A percentile compares a stretch with the other conserved stretches of the same genome.
Evolutionary conservation across 768 basidiomycete species (phyloP).

Genomic region (Tephrocybe sp.): DNA sequence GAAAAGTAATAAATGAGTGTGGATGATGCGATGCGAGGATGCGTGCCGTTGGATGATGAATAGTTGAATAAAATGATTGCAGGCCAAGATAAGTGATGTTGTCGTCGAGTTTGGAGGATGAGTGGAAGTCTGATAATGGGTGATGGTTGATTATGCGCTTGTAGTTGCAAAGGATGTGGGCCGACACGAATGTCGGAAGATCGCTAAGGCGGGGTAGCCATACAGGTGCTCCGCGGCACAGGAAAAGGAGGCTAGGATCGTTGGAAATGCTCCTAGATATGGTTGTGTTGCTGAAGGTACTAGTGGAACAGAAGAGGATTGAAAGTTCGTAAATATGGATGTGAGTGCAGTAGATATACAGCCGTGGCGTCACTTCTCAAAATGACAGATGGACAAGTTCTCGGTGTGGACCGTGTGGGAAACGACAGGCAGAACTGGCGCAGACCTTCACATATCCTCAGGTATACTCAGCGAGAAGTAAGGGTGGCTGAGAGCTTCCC

Average conservation of each 20-base stretch:
- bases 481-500: conserved; percentile 83
- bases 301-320: conserved; percentile 5
- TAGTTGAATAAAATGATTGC: conserved; percentile 5
- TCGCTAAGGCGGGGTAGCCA: no score
- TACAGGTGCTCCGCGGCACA: neutral
- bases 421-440: neutral
- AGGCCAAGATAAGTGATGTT: neutral
- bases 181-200: neutral
- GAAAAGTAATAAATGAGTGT: conserved; percentile 9
- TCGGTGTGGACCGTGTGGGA: neutral
- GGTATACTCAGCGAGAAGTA: conserved; percentile 75
- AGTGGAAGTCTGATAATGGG: neutral
- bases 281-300: conserved; percentile 8
- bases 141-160: conserved; percentile 6
- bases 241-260: neutral
- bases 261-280: conserved; percentile 5
- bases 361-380: conserved; percentile 12
- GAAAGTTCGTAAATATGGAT: conserved; percentile 6
- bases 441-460: conserved; percentile 54
- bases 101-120: conserved; percentile 1
- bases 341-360: conserved; percentile 12
- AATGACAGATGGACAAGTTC: conserved; percentile 9
- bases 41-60: conserved; percentile 11
- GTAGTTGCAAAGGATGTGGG: conserved; percentile 1
- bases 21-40: conserved; percentile 10